phyloP scores from a whole-genome alignment of 345 rosid genomes.

The Durio zibethinus region DNA sequence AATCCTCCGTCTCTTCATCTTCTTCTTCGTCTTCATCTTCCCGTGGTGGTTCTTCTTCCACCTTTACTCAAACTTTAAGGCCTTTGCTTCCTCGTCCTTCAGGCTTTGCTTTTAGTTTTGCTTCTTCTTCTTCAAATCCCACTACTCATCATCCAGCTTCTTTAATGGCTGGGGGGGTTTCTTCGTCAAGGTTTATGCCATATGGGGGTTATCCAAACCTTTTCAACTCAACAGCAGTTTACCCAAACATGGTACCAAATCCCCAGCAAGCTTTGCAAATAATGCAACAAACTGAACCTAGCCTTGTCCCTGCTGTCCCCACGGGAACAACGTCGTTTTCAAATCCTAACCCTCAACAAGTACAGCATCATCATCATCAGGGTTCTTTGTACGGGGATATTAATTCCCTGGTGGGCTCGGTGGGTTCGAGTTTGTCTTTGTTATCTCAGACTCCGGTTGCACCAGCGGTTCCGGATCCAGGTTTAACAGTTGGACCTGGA shows the following conservation, averaged over 20 bases:
- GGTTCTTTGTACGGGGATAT: constrained; percentile 26
- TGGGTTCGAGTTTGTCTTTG: constrained; percentile 43
- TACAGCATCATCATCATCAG: constrained; percentile 29
- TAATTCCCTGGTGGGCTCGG: constrained; percentile 42
- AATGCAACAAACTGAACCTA: constrained; percentile 16
- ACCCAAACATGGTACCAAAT: constrained; percentile 27
- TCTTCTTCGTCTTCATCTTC: constrained; percentile 44
- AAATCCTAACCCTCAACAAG: constrained; percentile 19
- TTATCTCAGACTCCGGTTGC: constrained; percentile 33
- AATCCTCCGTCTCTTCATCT: constrained; percentile 21
- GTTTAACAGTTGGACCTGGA: constrained; percentile 37
- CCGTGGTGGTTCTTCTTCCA: constrained; percentile 38
- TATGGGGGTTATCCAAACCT: constrained; percentile 23
- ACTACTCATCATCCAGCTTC: neutral
- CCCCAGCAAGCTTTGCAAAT: constrained; percentile 21
- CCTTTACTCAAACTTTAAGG: constrained; percentile 60
- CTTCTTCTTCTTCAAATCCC: constrained; percentile 4
- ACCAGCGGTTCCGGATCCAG: constrained; percentile 44
- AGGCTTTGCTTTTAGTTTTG: constrained; percentile 29
- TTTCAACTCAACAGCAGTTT: constrained; percentile 24
- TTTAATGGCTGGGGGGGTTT: neutral
- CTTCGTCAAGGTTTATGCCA: constrained; percentile 17
- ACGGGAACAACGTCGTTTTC: constrained; percentile 18
- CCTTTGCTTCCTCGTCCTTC: constrained; percentile 94
- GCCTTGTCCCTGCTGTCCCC: neutral